These are phyloP conservation scores for Hibiscus trionum DNA, from an alignment of 345 rosid species.

Conservation along the genomic window DNA sequence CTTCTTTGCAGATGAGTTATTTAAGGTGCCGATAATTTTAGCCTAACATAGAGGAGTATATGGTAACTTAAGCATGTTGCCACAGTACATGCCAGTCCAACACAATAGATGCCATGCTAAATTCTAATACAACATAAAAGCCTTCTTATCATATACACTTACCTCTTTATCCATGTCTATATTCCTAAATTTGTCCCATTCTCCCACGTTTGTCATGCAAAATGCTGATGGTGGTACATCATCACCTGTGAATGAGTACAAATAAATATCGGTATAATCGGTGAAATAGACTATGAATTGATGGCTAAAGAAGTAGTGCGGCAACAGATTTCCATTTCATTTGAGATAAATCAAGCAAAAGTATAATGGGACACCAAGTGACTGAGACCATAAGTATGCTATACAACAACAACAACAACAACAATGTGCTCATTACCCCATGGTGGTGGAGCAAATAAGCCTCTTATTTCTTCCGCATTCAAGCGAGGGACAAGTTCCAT, in stretches of 20 bases:
- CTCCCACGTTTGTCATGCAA: constrained; percentile 58
- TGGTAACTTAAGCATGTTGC: background rate
- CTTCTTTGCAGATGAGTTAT: constrained; percentile 35
- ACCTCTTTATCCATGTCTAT: constrained; percentile 99
- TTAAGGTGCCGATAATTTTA: constrained; percentile 43
- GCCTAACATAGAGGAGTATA: constrained; percentile 41
- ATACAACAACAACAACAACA: background rate
- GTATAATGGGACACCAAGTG: background rate
- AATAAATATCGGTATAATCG: constrained; percentile 4
- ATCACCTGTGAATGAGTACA: constrained; percentile 52
- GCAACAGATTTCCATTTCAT: background rate
- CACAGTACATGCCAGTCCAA: background rate
- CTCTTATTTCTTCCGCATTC: constrained; percentile 77
- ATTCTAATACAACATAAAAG: background rate
- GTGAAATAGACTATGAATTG: background rate
- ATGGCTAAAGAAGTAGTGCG: background rate
- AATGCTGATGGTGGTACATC: constrained; percentile 76
- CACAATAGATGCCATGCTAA: background rate
- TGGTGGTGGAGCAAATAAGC: constrained; percentile 98
- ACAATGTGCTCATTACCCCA: constrained; percentile 49
- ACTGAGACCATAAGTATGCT: background rate
- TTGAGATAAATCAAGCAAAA: background rate
- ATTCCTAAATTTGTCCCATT: constrained; percentile 88
- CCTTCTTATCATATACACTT: background rate
- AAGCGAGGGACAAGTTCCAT: constrained; percentile 97